Conservation (phyloP, 2,329 filamentous ascomycete species). For the Paraphaeosphaeria minitans region DNA sequence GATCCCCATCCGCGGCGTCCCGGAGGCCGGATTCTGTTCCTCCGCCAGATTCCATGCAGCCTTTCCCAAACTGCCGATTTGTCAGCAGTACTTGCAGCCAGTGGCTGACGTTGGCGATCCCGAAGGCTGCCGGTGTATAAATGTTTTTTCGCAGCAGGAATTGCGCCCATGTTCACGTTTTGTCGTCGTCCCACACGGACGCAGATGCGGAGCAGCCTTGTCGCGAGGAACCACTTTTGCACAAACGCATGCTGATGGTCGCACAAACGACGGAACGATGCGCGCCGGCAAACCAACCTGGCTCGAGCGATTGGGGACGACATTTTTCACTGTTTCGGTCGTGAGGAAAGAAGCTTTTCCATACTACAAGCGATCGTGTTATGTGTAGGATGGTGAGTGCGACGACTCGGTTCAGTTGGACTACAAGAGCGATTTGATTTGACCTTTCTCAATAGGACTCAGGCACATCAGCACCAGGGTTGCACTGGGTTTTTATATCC, state of each 20-base stretch:
- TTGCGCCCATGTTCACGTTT: conserved; percentile 17
- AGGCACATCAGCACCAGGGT: conserved; percentile 12
- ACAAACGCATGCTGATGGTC: conserved; percentile 14
- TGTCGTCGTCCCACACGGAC: conserved; percentile 5
- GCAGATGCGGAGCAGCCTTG: not conserved
- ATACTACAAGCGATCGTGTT: conserved; percentile 13
- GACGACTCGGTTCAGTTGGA: not conserved
- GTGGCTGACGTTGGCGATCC: not conserved
- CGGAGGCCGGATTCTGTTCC: not conserved
- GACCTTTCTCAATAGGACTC: conserved; percentile 7
- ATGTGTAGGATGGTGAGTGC: conserved; percentile 14
- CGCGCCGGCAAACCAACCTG: conserved; percentile 4
- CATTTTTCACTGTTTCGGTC: conserved; percentile 8
- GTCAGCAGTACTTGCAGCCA: not conserved
- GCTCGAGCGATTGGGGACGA: conserved; percentile 11
- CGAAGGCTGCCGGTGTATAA: conserved; percentile 6
- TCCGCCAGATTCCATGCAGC: not conserved
- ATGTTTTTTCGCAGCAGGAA: conserved; percentile 6
- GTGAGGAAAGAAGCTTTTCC: conserved; percentile 9
- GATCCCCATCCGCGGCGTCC: conserved; percentile 3
- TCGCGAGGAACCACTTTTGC: conserved; percentile 11
- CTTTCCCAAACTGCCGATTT: not conserved
- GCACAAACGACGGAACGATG: conserved; percentile 12
- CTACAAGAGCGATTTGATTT: not conserved
- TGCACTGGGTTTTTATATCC: conserved; percentile 9